These are phyloP conservation scores for Macadamia integrifolia DNA, from an alignment of 164 flowering plant species.

Conservation along the genomic window DNA sequence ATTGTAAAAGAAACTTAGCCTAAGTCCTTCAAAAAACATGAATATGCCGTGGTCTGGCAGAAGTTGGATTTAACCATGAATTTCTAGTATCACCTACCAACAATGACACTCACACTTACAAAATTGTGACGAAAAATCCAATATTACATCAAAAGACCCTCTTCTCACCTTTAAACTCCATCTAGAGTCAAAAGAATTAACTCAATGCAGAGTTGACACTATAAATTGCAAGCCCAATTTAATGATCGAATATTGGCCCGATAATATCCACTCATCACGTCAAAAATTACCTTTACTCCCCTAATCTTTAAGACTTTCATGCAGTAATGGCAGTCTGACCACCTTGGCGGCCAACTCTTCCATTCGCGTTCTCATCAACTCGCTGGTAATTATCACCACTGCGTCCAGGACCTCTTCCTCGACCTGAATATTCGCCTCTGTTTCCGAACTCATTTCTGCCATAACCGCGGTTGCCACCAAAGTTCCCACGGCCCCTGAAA, in stretches of 20 bases:
- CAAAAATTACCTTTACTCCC: neutral
- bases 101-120: neutral
- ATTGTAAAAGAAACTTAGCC: no score
- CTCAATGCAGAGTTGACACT: slow-evolving; percentile 8
- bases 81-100: neutral
- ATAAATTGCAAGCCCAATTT: slow-evolving; percentile 12
- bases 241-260: slow-evolving; percentile 2
- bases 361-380: slow-evolving; percentile 47
- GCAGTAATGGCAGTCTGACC: slow-evolving; percentile 23
- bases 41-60: neutral
- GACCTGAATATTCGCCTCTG: slow-evolving; percentile 54
- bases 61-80: no score
- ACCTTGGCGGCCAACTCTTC: slow-evolving; percentile 36
- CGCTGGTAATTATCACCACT: slow-evolving; percentile 49
- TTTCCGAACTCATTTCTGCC: slow-evolving; percentile 55
- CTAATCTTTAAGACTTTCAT: slow-evolving; percentile 7
- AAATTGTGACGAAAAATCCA: slow-evolving; percentile 6
- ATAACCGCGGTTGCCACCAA: slow-evolving; percentile 45
- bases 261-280: slow-evolving; percentile 4
- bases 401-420: slow-evolving; percentile 39
- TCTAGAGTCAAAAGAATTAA: slow-evolving; percentile 7
- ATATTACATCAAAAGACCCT: slow-evolving; percentile 5
- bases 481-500: slow-evolving; percentile 58
- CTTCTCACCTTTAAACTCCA: slow-evolving; percentile 3
- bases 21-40: no score